A percentile compares a stretch with the other conserved stretches of the same genome.
These are phyloP conservation scores for Melanomma pulvis-pyrius DNA, from an alignment of 495 filamentous ascomycete species.

Conservation along the genomic window DNA sequence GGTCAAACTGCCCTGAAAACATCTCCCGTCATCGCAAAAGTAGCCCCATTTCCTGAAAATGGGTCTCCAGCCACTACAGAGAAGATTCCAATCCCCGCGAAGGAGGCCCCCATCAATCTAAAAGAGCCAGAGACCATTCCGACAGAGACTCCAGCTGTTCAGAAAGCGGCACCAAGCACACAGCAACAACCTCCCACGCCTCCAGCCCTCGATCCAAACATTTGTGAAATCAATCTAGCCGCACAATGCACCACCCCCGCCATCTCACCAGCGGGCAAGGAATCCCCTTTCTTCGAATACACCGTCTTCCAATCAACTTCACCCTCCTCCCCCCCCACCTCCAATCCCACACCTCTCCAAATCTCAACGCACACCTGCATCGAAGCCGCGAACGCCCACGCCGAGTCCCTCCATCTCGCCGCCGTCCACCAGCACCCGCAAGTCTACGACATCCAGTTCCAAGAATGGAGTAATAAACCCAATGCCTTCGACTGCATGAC, in stretches of 20 bases:
- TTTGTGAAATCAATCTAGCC: not conserved
- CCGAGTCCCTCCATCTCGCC: not conserved
- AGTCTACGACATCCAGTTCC: not conserved
- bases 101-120: no score
- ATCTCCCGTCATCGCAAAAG: no score
- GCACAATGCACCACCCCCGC: not conserved
- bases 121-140: no score
- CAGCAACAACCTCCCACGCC: no score
- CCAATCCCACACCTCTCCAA: not conserved
- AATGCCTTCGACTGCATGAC: not conserved
- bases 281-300: not conserved
- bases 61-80: no score
- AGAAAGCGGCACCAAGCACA: no score
- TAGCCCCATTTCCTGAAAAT: no score
- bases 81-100: no score
- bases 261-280: not conserved
- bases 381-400: not conserved
- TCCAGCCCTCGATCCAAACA: not conserved
- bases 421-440: not conserved
- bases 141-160: no score
- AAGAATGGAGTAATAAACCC: not conserved
- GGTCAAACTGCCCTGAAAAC: no score
- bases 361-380: not conserved
- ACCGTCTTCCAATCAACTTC: not conserved
- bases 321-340: not conserved